Base-by-base conservation (phyloP, 2,329 filamentous ascomycete species). In the Thelonectria rubi region DNA sequence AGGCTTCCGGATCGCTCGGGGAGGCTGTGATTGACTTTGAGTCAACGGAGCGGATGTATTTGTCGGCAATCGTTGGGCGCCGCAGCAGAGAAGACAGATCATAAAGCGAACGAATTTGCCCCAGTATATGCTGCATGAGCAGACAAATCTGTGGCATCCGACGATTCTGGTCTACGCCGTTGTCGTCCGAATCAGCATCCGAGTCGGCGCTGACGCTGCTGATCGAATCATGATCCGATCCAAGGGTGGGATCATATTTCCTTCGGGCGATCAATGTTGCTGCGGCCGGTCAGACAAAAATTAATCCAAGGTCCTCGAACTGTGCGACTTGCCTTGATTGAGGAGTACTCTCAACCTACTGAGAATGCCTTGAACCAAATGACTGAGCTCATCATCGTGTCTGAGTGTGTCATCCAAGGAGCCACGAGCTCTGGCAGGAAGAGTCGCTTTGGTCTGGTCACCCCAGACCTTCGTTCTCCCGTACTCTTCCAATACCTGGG, bases 171-270 rank as follows among this genome's bases (percentile, higher is more conserved):
- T 50, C 46, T n/a, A n/a, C n/a, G 18, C 21, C 34, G 14, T 26
- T 34, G 3, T 57, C 34, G 17, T 51, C 55, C n/a, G 5, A 9
- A 34, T 45, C 17, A 12, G 55, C 50, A n/a, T 40, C 24, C 11
- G 55, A 57, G 32, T 57, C 55, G 34, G 42, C 55, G 17, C 55
- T 57, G 24, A 57, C 55, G 26, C 55, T 57, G 17, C 55, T 57
- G 24, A 37, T 43, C 3, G 55, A 57, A 37, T 57, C 55, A 24
- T 51, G 37, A 12, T 57, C 55, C 4, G 55, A 57, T 12, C 46
- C 46, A n/a, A 51, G 8, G 2, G 8, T 21, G 5, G 55, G n/a
- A 34, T 50, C 46, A 30, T 51, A 37, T 14, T 57, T 57, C 39
- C 37, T 57, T 9, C 15, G 17, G 4, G 55, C 46, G 11, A 57